These are phyloP conservation scores for Durotheca rogersii DNA, from an alignment of 495 filamentous ascomycete genomes.

Conservation along the genomic window DNA sequence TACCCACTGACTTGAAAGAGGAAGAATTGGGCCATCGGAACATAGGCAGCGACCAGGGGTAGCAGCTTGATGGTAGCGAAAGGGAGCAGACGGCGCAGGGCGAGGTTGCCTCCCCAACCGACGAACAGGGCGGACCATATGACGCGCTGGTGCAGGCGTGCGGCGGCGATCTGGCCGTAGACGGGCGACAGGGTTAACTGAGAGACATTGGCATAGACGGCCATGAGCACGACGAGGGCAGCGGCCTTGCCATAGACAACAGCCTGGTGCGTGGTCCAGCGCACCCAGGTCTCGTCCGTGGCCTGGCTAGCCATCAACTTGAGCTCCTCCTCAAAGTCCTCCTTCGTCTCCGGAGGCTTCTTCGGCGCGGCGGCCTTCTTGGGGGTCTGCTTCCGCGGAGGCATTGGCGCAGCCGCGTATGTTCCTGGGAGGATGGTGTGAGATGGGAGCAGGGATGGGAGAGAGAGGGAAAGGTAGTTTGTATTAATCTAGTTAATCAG, in stretches of 20 bases:
- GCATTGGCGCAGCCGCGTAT: no score
- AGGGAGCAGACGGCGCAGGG: conserved; percentile 44
- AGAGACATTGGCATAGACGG: conserved; percentile 71
- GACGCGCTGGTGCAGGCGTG: conserved; percentile 67
- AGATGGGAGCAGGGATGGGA: background rate
- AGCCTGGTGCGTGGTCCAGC: conserved; percentile 37
- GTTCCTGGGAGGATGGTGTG: no score
- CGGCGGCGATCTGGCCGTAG: conserved; percentile 77
- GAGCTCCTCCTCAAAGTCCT: conserved; percentile 54
- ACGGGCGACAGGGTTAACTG: conserved; percentile 75
- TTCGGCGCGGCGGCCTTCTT: conserved; percentile 18
- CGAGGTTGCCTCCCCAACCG: conserved; percentile 61
- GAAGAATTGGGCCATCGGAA: conserved; percentile 68
- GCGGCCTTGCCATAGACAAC: conserved; percentile 41
- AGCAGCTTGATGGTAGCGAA: conserved; percentile 49
- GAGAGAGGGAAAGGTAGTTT: background rate
- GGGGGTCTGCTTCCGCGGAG: conserved; percentile 30
- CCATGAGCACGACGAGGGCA: conserved; percentile 64
- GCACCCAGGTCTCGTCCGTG: conserved; percentile 46
- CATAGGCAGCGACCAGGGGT: conserved; percentile 71
- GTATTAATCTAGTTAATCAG: no score
- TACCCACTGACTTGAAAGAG: conserved; percentile 62
- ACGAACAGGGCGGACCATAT: conserved; percentile 61
- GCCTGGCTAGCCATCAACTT: conserved; percentile 52
- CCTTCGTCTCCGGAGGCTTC: conserved; percentile 42